phyloP scores from a whole-genome alignment of 106 monocot genomes.

The Dendrobium huoshanense region DNA sequence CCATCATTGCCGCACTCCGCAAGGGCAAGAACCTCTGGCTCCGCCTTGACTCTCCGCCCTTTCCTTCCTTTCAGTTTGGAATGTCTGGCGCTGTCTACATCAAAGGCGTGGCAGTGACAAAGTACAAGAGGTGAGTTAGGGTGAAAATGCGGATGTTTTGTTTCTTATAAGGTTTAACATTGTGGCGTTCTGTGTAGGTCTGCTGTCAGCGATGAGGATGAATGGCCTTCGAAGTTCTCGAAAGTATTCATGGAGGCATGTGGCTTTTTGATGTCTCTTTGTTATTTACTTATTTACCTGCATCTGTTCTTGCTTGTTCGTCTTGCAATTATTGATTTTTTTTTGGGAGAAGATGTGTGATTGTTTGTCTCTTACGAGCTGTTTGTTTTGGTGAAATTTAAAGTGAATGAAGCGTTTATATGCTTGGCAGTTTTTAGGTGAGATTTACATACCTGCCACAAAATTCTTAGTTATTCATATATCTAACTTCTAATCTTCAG shows the following conservation, averaged over 20 bases:
- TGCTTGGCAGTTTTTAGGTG: too few species aligned
- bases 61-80: conserved; percentile 94
- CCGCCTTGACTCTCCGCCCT: conserved; percentile 77
- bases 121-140: conserved; percentile 64
- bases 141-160: background rate
- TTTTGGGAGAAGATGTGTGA: background rate
- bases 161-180: background rate
- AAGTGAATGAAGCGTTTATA: too few species aligned
- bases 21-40: conserved; percentile 98
- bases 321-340: background rate
- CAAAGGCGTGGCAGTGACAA: conserved; percentile 78
- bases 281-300: background rate
- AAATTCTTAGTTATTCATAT: too few species aligned
- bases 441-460: too few species aligned
- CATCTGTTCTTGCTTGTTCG: background rate
- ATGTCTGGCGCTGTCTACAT: conserved; percentile 87
- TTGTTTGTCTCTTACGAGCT: background rate
- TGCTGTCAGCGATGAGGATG: conserved; percentile 49
- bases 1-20: conserved; percentile 58
- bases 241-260: conserved; percentile 79
- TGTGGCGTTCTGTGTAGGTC: conserved; percentile 34
- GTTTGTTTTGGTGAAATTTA: too few species aligned
- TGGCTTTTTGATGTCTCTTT: background rate
- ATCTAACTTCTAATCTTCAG: too few species aligned
- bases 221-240: conserved; percentile 97